These are phyloP conservation scores for Saccharomyces eubayanus DNA, from an alignment of 805 yeast genomes.

Conservation along the genomic window DNA sequence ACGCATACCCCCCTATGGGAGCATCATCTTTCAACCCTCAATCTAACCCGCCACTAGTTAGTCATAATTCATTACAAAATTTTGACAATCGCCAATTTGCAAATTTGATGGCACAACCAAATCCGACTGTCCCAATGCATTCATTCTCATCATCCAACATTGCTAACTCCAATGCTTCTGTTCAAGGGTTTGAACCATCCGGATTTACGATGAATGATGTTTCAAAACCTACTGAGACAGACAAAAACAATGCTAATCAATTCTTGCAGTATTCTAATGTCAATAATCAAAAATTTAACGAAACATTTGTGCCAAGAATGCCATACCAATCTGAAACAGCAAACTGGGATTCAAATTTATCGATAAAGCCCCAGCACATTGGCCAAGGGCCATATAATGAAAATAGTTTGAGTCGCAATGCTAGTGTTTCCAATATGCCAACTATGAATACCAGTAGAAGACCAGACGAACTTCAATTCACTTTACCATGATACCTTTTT, in stretches of 20 bases:
- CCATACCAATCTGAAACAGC: neutral
- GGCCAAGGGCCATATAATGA: neutral
- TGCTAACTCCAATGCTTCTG: neutral
- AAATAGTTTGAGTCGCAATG: neutral
- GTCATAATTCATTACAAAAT: neutral
- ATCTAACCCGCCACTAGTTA: neutral
- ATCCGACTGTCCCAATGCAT: neutral
- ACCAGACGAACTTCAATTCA: neutral
- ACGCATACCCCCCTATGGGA: constrained; percentile 1
- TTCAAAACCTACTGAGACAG: neutral
- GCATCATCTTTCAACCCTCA: constrained; percentile 10
- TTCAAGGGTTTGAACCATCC: neutral
- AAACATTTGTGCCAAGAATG: neutral
- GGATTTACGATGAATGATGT: neutral
- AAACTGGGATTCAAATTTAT: neutral
- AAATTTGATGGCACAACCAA: neutral
- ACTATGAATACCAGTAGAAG: neutral
- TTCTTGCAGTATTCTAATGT: neutral
- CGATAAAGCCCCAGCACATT: neutral
- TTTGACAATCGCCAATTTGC: neutral
- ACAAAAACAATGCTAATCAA: neutral
- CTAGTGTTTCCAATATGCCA: neutral
- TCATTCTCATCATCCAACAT: neutral
- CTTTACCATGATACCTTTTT: neutral
- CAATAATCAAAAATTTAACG: neutral